These are phyloP conservation scores for Phlebiopsis gigantea DNA, from an alignment of 768 basidiomycete genomes.

Conservation along the genomic window DNA sequence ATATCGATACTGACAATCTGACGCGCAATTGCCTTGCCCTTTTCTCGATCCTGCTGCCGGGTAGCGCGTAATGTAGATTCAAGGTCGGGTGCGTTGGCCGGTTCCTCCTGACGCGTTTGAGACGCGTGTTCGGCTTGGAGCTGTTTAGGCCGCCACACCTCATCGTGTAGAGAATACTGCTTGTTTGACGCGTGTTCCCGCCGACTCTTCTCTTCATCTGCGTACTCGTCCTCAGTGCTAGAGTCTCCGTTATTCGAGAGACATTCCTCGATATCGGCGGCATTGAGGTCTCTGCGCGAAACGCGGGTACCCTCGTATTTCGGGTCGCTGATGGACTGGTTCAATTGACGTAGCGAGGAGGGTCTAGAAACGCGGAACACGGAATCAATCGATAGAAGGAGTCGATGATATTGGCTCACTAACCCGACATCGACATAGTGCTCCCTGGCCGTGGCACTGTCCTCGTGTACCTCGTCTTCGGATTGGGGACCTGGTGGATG, in stretches of 20 bases:
- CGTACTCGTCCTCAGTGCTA: constrained; percentile 23
- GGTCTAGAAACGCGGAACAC: constrained; percentile 37
- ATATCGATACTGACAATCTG: constrained; percentile 61
- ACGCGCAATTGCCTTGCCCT: constrained; percentile 77
- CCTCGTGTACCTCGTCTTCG: constrained; percentile 34
- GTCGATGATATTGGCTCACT: constrained; percentile 19
- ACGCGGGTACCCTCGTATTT: constrained; percentile 75
- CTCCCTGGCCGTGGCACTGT: constrained; percentile 42
- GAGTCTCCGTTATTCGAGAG: constrained; percentile 7
- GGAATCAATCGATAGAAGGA: not conserved
- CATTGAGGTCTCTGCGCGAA: constrained; percentile 53
- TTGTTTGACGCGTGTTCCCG: too few relatives aligned
- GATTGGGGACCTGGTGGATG: constrained; percentile 40
- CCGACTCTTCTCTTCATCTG: too few relatives aligned
- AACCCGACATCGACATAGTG: constrained; percentile 89
- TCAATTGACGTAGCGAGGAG: constrained; percentile 60
- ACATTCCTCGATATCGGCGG: constrained; percentile 29
- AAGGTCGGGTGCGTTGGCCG: constrained; percentile 31
- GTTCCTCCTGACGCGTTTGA: constrained; percentile 3
- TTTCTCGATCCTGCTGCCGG: constrained; percentile 66
- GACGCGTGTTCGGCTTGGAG: too few relatives aligned
- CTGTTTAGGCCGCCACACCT: too few relatives aligned
- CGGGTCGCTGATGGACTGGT: constrained; percentile 62
- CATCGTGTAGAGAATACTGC: too few relatives aligned
- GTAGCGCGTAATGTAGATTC: constrained; percentile 49